A percentile compares a stretch with the other conserved stretches of the same genome.
Evolutionary conservation across 352 stramenopile genomes (phyloP).

Genomic region (Pythium dissotocum): DNA sequence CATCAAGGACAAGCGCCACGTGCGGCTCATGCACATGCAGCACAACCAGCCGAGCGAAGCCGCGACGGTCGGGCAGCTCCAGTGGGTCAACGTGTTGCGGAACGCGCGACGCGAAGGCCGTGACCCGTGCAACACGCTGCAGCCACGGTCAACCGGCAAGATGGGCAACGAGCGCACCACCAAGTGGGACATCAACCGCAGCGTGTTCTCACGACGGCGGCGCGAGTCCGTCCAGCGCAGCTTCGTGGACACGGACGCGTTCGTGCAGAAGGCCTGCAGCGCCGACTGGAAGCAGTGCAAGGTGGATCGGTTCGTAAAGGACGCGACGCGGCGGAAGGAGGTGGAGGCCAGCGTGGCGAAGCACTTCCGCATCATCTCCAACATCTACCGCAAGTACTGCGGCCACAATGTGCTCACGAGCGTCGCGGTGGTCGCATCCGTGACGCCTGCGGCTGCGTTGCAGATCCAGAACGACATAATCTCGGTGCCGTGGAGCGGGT

Average conservation of each 20-base stretch:
- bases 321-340: slow-evolving; percentile 51
- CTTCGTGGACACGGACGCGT: slow-evolving; percentile 68
- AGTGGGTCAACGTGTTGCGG: slow-evolving; percentile 58
- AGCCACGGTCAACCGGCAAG: slow-evolving; percentile 53
- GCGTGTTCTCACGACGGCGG: slow-evolving; percentile 61
- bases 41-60: not conserved
- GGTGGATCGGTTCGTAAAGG: slow-evolving; percentile 74
- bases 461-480: slow-evolving; percentile 72
- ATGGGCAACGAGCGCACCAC: slow-evolving; percentile 36
- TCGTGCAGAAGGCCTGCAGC: slow-evolving; percentile 61
- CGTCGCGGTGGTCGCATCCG: slow-evolving; percentile 38
- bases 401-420: slow-evolving; percentile 61
- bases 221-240: slow-evolving; percentile 60
- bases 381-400: slow-evolving; percentile 68
- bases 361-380: slow-evolving; percentile 59
- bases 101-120: slow-evolving; percentile 50
- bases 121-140: slow-evolving; percentile 72
- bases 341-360: slow-evolving; percentile 53
- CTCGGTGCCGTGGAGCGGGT: slow-evolving; percentile 70
- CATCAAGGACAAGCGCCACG: slow-evolving; percentile 44
- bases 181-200: slow-evolving; percentile 82
- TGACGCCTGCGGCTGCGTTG: slow-evolving; percentile 40
- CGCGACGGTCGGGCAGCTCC: slow-evolving; percentile 34
- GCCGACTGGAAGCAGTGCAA: slow-evolving; percentile 79
- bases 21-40: slow-evolving; percentile 25